phyloP scores from a whole-genome alignment of 164 flowering plant species.

The Annona squamosa region DNA sequence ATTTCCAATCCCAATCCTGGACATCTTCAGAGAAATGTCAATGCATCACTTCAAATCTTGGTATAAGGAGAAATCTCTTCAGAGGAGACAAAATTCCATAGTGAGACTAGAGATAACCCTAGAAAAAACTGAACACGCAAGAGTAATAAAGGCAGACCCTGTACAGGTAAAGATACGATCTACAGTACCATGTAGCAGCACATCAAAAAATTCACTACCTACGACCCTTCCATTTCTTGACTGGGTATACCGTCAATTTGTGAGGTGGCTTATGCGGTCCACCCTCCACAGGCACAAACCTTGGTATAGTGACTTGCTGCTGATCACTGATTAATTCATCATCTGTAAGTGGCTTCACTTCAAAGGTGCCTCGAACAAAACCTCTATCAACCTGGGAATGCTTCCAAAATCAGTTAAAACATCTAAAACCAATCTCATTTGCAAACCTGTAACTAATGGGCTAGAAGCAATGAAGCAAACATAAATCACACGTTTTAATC shows the following conservation, averaged over 20 bases:
- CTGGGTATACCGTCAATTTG: constrained; percentile 54
- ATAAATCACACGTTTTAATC: too few relatives aligned
- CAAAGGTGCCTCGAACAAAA: constrained; percentile 66
- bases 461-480: neutral
- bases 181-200: neutral
- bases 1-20: neutral
- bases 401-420: neutral
- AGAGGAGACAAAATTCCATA: neutral
- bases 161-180: neutral
- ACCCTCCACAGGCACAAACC: constrained; percentile 35
- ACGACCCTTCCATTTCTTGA: constrained; percentile 51
- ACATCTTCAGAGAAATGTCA: neutral
- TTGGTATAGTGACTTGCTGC: constrained; percentile 41
- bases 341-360: constrained; percentile 56
- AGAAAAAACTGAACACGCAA: neutral
- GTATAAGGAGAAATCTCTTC: neutral
- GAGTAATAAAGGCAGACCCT: neutral
- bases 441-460: neutral
- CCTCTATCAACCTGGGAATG: constrained; percentile 67
- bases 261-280: constrained; percentile 23
- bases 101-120: neutral
- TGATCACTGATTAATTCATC: constrained; percentile 34
- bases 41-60: neutral
- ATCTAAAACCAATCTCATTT: neutral
- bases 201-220: constrained; percentile 24